These are phyloP conservation scores for Dendrocalamus latiflorus DNA, from an alignment of 202 grass and related monocot genomes.

Conservation along the genomic window DNA sequence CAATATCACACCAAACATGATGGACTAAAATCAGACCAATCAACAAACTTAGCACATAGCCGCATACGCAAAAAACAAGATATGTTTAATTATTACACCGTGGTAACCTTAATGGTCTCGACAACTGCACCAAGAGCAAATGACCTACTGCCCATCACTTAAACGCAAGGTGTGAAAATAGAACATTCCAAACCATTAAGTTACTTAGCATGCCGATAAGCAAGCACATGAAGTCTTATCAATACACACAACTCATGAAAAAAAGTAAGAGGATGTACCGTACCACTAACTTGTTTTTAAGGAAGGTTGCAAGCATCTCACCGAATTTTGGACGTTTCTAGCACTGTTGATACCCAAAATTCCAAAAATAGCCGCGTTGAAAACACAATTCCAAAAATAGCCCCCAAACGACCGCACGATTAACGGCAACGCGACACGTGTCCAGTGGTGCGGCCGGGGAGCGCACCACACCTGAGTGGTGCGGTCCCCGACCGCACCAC, in stretches of 20 bases:
- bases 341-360: no score
- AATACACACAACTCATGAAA: not conserved
- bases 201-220: not conserved
- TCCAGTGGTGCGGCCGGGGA: no score
- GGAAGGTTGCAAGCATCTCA: constrained; percentile 30
- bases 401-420: no score
- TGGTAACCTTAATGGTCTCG: not conserved
- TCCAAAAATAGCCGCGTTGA: no score
- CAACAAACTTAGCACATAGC: not conserved
- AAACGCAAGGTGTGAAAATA: not conserved
- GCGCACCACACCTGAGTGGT: no score
- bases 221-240: not conserved
- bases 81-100: not conserved
- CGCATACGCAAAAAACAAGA: not conserved
- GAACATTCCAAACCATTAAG: not conserved
- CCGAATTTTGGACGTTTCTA: no score
- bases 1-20: not conserved
- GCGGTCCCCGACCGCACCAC: no score
- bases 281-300: not conserved
- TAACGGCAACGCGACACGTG: no score
- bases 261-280: not conserved
- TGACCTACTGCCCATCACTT: not conserved
- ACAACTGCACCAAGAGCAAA: not conserved
- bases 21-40: not conserved
- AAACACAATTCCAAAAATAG: no score